Percentiles rank a stretch among this genome's conserved stretches.
Conservation (phyloP, 2,329 filamentous ascomycete species). For the Penicillium sp. region DNA sequence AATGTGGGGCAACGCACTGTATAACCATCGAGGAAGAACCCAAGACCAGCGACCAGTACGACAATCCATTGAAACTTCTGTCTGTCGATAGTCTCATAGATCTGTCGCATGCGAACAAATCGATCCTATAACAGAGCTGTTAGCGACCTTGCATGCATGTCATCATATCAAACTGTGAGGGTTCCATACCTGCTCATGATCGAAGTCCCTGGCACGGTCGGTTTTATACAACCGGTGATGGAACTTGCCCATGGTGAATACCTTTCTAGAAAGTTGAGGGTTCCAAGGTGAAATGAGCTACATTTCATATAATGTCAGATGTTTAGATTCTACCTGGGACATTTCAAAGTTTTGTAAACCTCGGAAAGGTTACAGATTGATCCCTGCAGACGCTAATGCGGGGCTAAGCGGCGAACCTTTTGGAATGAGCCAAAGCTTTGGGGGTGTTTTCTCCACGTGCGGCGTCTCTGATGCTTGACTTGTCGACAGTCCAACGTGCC, state of each 20-base stretch:
- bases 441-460: slow-evolving; percentile 17
- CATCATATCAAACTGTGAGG: neutral
- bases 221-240: slow-evolving; percentile 41
- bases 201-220: slow-evolving; percentile 43
- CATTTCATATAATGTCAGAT: neutral
- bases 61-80: slow-evolving; percentile 44
- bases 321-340: neutral
- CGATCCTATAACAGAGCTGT: slow-evolving; percentile 31
- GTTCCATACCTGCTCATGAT: slow-evolving; percentile 38
- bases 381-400: slow-evolving; percentile 7
- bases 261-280: neutral
- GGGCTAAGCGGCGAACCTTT: neutral
- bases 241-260: slow-evolving; percentile 31
- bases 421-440: slow-evolving; percentile 7
- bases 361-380: neutral
- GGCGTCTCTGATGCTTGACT: slow-evolving; percentile 6
- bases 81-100: slow-evolving; percentile 45
- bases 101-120: slow-evolving; percentile 42
- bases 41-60: slow-evolving; percentile 47
- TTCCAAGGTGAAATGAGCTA: neutral
- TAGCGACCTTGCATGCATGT: neutral
- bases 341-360: neutral
- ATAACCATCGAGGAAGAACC: slow-evolving; percentile 50
- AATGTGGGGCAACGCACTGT: slow-evolving; percentile 25
- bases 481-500: neutral